Conservation (phyloP, 805 yeast species). For the Ogataea paraovalis region DNA sequence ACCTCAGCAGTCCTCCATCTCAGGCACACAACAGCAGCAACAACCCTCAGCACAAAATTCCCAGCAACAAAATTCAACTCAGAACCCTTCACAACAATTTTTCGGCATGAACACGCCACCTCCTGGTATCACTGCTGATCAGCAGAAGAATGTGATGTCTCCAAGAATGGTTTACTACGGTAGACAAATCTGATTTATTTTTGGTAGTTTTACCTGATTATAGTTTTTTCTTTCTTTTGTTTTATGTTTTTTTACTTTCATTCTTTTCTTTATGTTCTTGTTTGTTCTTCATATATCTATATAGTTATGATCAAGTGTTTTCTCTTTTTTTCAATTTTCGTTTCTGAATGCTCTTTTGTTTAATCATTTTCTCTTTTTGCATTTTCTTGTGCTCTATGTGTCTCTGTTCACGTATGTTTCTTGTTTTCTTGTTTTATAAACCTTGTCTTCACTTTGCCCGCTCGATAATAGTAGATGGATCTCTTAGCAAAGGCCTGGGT, state of each 20-base stretch:
- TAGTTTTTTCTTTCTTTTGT: neutral
- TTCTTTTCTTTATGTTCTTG: neutral
- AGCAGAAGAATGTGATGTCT: constrained; percentile 18
- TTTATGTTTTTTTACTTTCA: neutral
- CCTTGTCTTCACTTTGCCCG: too few species aligned
- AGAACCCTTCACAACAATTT: constrained; percentile 8
- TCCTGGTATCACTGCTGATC: constrained; percentile 15
- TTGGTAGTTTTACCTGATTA: neutral
- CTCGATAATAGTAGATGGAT: too few species aligned
- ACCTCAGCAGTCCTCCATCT: constrained; percentile 3
- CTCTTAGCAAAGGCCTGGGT: too few species aligned
- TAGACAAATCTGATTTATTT: constrained; percentile 1
- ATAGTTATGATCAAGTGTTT: too few species aligned
- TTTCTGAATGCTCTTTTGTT: too few species aligned
- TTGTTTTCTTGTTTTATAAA: too few species aligned
- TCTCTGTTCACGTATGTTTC: too few species aligned
- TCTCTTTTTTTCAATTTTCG: too few species aligned
- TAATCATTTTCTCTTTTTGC: too few species aligned
- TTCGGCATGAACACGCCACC: constrained; percentile 15
- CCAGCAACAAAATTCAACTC: constrained; percentile 1
- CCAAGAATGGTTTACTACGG: constrained; percentile 23
- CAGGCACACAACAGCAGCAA: constrained; percentile 8
- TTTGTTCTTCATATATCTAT: too few species aligned
- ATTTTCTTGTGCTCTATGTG: too few species aligned
- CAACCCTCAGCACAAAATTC: constrained; percentile 3